Conservation (phyloP, 2,329 filamentous ascomycete genomes). For the Thelonectria blattea region DNA sequence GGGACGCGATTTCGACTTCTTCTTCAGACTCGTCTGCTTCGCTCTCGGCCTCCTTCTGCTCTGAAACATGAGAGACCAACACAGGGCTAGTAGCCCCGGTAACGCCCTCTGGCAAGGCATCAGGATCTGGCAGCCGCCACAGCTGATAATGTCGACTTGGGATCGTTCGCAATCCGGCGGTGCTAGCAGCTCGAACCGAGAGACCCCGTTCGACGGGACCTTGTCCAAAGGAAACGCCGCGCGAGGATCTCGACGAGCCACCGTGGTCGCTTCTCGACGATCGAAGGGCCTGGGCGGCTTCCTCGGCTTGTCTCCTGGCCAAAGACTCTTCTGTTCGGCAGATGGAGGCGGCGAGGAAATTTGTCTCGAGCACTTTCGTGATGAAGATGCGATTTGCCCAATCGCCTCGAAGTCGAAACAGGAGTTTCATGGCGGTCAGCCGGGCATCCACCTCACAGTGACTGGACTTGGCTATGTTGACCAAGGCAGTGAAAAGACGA, state of each 20-base stretch:
- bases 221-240: conserved; percentile 61
- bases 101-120: conserved; percentile 58
- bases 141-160: conserved; percentile 54
- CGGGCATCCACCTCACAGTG: conserved; percentile 71
- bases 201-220: conserved; percentile 50
- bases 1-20: conserved; percentile 20
- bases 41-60: conserved; percentile 24
- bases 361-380: conserved; percentile 71
- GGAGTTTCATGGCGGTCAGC: conserved; percentile 74
- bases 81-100: conserved; percentile 56
- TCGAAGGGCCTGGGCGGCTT: conserved; percentile 54
- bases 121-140: conserved; percentile 64
- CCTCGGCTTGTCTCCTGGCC: conserved; percentile 57
- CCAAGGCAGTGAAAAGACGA: conserved; percentile 65
- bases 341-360: conserved; percentile 73
- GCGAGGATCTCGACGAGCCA: conserved; percentile 46
- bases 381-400: conserved; percentile 79
- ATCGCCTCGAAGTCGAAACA: conserved; percentile 85
- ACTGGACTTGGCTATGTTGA: conserved; percentile 66
- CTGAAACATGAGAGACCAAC: conserved; percentile 50
- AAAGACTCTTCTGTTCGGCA: conserved; percentile 66
- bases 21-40: conserved; percentile 23
- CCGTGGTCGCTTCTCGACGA: conserved; percentile 53
- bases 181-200: conserved; percentile 51
- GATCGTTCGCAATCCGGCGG: conserved; percentile 44